Conservation (phyloP, 306 rosid genomes). For the Parietaria judaica region DNA sequence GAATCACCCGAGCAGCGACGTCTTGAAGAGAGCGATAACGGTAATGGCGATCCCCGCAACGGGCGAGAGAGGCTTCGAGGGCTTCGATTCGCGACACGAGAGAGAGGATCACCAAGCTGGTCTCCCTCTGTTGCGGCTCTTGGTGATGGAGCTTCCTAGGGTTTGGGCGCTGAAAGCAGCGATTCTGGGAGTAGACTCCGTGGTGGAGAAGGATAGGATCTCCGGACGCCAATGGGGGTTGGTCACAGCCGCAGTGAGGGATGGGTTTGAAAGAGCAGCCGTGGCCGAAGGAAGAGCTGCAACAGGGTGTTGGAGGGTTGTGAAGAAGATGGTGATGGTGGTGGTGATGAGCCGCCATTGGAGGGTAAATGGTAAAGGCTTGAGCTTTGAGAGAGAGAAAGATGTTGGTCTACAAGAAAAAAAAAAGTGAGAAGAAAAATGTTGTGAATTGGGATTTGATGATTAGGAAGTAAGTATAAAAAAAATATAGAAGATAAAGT, state of each 20-base stretch:
- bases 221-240: conserved; percentile 23
- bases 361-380: background rate
- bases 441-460: background rate
- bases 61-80: conserved; percentile 66
- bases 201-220: conserved; percentile 50
- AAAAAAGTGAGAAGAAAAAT: too few relatives aligned
- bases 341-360: conserved; percentile 54
- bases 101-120: conserved; percentile 35
- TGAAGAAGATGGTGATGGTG: conserved; percentile 25
- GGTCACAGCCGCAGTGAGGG: conserved; percentile 23
- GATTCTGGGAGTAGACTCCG: conserved; percentile 29
- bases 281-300: conserved; percentile 19
- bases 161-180: conserved; percentile 9
- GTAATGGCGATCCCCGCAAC: background rate
- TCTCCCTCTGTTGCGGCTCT: conserved; percentile 4
- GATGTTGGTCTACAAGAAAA: too few relatives aligned
- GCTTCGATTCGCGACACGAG: conserved; percentile 70
- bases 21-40: conserved; percentile 45
- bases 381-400: background rate
- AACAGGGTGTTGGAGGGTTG: conserved; percentile 17
- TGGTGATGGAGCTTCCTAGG: conserved; percentile 21
- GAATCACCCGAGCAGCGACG: conserved; percentile 62
- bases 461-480: background rate
- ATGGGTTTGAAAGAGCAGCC: conserved; percentile 18
- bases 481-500: background rate